Percentiles rank a stretch among this genome's conserved stretches.
Evolutionary conservation across 352 stramenopile genomes (phyloP).

Genomic region (Globisporangium sylvaticum): DNA sequence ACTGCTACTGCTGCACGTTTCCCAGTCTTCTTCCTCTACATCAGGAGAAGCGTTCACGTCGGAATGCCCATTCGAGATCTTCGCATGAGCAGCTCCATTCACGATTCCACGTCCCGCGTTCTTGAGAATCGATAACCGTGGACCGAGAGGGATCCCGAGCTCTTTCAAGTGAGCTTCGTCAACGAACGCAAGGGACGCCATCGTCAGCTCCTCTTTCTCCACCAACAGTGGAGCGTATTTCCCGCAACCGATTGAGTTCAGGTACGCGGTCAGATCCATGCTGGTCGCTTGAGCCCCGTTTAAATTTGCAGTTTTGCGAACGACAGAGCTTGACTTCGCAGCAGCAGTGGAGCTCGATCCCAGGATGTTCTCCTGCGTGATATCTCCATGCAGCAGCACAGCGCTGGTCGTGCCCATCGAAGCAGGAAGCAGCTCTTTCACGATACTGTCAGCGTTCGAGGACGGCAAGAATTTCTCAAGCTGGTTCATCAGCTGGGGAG

Average conservation of each 20-base stretch:
- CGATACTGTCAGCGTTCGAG: conserved; percentile 25
- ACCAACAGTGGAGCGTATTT: conserved; percentile 55
- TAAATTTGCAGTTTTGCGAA: not conserved
- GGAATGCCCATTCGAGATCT: conserved; percentile 6
- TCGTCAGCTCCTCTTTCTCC: conserved; percentile 56
- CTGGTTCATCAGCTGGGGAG: conserved; percentile 50
- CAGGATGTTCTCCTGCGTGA: conserved; percentile 86
- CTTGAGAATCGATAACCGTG: conserved; percentile 51
- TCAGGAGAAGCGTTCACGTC: not conserved
- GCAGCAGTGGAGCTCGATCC: conserved; percentile 22
- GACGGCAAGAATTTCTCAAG: conserved; percentile 59
- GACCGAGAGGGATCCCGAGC: conserved; percentile 54
- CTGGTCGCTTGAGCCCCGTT: not conserved
- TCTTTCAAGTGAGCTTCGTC: conserved; percentile 52
- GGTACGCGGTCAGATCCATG: conserved; percentile 25
- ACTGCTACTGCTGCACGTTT: conserved; percentile 51
- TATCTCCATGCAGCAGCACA: conserved; percentile 74
- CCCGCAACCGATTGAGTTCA: conserved; percentile 41
- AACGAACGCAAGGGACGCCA: conserved; percentile 36
- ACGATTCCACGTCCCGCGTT: conserved; percentile 21
- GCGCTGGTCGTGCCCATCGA: conserved; percentile 22
- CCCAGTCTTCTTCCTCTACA: conserved; percentile 38
- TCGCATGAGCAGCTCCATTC: conserved; percentile 11
- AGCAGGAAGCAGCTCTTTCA: conserved; percentile 36
- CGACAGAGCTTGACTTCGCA: not conserved